phyloP scores from a whole-genome alignment of 352 stramenopile genomes.

The Phytophthora parvispora region DNA sequence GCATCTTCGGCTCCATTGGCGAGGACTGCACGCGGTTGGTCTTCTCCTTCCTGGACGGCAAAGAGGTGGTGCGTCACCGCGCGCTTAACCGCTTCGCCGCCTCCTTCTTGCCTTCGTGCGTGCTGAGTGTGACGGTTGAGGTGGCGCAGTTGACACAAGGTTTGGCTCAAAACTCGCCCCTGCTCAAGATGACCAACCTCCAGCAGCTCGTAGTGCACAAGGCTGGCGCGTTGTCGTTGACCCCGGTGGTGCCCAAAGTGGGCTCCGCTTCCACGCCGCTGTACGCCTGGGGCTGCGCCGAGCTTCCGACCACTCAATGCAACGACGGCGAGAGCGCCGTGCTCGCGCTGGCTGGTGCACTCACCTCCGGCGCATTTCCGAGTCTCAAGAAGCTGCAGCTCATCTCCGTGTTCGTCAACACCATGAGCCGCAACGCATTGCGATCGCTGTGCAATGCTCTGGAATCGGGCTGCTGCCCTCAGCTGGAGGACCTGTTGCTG shows the following conservation, averaged over 20 bases:
- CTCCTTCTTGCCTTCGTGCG: slow-evolving; percentile 60
- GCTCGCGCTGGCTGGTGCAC: slow-evolving; percentile 45
- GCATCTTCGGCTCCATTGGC: slow-evolving; percentile 36
- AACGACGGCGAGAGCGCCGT: slow-evolving; percentile 69
- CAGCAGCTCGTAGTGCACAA: slow-evolving; percentile 71
- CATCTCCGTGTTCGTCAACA: slow-evolving; percentile 82
- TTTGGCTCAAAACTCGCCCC: slow-evolving; percentile 32
- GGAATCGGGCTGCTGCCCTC: slow-evolving; percentile 52
- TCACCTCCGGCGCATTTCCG: slow-evolving; percentile 47
- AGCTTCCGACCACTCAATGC: slow-evolving; percentile 62
- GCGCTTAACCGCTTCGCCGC: slow-evolving; percentile 62
- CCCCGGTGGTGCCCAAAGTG: neutral
- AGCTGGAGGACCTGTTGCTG: slow-evolving; percentile 66
- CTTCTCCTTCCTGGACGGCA: slow-evolving; percentile 73
- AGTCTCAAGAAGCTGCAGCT: slow-evolving; percentile 69
- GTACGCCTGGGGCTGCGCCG: slow-evolving; percentile 69
- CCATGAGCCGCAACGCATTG: slow-evolving; percentile 58
- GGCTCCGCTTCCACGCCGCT: slow-evolving; percentile 39
- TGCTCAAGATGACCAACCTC: slow-evolving; percentile 66
- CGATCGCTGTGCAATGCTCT: slow-evolving; percentile 53
- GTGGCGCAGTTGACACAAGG: slow-evolving; percentile 48
- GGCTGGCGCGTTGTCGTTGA: slow-evolving; percentile 11
- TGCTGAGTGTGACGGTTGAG: slow-evolving; percentile 61
- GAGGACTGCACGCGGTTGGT: slow-evolving; percentile 68
- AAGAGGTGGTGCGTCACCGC: slow-evolving; percentile 59